Evolutionary conservation across 1,284 basidiomycete species (phyloP).

Genomic region (Pseudozyma hubeiensis): DNA sequence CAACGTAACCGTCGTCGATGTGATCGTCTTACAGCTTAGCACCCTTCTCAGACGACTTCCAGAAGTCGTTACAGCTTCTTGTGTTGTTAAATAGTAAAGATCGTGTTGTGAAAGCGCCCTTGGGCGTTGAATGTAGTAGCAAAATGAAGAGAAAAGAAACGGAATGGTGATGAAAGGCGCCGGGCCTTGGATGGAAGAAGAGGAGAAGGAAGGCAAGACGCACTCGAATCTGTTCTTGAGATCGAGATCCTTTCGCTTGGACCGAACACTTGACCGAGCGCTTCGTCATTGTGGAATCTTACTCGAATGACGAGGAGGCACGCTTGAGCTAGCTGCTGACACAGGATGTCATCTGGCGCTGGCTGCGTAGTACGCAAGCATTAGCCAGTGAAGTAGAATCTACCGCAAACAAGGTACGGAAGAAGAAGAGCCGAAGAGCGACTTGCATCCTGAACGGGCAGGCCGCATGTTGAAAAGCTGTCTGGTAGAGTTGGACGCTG

Average conservation of each 20-base stretch:
- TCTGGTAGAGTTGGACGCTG: conserved; percentile 23
- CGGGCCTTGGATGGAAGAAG: conserved; percentile 35
- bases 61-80: conserved; percentile 16
- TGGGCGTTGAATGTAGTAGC: conserved; percentile 1
- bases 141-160: conserved; percentile 19
- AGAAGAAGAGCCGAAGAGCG: background rate
- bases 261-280: background rate
- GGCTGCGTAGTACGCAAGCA: background rate
- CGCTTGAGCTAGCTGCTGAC: no score
- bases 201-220: conserved; percentile 22
- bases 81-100: background rate
- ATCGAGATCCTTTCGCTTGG: no score
- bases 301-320: no score
- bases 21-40: background rate
- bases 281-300: no score
- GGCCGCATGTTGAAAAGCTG: background rate
- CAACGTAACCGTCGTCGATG: background rate
- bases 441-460: conserved; percentile 22
- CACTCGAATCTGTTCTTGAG: background rate
- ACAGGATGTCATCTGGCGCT: no score
- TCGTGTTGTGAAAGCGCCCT: background rate
- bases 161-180: conserved; percentile 36
- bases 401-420: conserved; percentile 11
- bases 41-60: conserved; percentile 21
- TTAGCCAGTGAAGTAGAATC: conserved; percentile 18